Conservation (phyloP, 345 rosid genomes). For the Eucalyptus pauciflora region DNA sequence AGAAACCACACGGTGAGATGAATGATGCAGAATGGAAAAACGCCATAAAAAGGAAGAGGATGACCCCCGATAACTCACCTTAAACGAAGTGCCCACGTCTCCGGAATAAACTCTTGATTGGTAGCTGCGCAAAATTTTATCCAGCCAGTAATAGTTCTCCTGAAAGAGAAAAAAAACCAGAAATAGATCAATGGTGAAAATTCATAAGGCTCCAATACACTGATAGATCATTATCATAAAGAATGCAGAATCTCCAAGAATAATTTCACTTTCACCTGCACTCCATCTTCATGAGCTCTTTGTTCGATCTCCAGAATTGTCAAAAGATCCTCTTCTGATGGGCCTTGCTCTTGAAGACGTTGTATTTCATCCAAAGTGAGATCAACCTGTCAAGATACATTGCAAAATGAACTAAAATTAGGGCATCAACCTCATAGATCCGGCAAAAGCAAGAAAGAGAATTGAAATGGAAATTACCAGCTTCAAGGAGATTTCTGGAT, state of each 20-base stretch:
- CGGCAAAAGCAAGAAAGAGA: neutral
- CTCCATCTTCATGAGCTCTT: conserved; percentile 88
- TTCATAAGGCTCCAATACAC: neutral
- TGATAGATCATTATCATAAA: neutral
- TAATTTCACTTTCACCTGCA: conserved; percentile 39
- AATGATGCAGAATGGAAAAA: neutral
- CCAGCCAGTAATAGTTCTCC: conserved; percentile 52
- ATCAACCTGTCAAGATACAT: conserved; percentile 49
- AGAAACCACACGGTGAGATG: neutral
- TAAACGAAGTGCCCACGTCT: conserved; percentile 39
- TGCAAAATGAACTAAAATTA: neutral
- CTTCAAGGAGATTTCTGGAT: conserved; percentile 76
- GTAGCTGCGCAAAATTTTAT: conserved; percentile 59
- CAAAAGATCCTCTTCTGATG: conserved; percentile 56
- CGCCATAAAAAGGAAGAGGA: neutral
- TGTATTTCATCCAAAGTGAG: conserved; percentile 76
- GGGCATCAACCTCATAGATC: neutral
- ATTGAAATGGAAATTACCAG: conserved; percentile 25
- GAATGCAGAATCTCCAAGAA: neutral
- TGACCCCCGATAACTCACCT: conserved; percentile 26
- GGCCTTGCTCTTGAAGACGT: conserved; percentile 75
- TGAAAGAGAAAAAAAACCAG: conserved; percentile 1
- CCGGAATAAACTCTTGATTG: conserved; percentile 78
- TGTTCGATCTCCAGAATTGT: conserved; percentile 87
- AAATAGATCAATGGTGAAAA: neutral